A percentile compares a stretch with the other conserved stretches of the same genome.
These are phyloP conservation scores for Ustilago xerochloae DNA, from an alignment of 1,284 basidiomycete species.

Conservation along the genomic window DNA sequence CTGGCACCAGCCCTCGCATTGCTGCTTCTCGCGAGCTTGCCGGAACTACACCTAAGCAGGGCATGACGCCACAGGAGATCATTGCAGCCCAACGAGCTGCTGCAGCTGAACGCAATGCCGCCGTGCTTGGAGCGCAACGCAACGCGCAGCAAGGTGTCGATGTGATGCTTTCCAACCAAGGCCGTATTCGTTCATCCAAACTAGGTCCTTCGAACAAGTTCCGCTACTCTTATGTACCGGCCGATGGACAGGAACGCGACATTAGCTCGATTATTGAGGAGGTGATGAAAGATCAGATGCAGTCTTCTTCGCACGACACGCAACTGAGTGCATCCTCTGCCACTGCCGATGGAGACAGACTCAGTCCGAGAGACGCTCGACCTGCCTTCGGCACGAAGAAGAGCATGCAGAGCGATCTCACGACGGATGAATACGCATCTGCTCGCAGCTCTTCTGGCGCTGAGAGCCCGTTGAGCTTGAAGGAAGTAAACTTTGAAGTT, in stretches of 20 bases:
- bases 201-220: constrained; percentile 75
- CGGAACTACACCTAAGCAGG: constrained; percentile 9
- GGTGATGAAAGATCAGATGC: constrained; percentile 70
- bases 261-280: constrained; percentile 91
- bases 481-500: constrained; percentile 43
- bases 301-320: constrained; percentile 14
- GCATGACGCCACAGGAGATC: constrained; percentile 80
- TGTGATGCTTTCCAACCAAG: constrained; percentile 82
- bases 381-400: constrained; percentile 31
- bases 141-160: constrained; percentile 88
- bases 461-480: constrained; percentile 47
- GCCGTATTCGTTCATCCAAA: constrained; percentile 83
- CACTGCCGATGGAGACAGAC: constrained; percentile 1
- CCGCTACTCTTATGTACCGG: constrained; percentile 90
- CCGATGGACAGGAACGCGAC: constrained; percentile 83
- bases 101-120: constrained; percentile 83
- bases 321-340: not conserved
- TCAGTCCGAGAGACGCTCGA: constrained; percentile 15
- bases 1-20: constrained; percentile 23
- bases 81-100: constrained; percentile 90
- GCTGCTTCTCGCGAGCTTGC: constrained; percentile 7
- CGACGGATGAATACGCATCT: constrained; percentile 42
- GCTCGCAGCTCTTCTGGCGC: constrained; percentile 28
- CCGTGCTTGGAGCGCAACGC: constrained; percentile 82
- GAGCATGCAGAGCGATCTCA: constrained; percentile 47